Evolutionary conservation across 306 rosid species (phyloP).

Genomic region (Astragalus membranaceus): DNA sequence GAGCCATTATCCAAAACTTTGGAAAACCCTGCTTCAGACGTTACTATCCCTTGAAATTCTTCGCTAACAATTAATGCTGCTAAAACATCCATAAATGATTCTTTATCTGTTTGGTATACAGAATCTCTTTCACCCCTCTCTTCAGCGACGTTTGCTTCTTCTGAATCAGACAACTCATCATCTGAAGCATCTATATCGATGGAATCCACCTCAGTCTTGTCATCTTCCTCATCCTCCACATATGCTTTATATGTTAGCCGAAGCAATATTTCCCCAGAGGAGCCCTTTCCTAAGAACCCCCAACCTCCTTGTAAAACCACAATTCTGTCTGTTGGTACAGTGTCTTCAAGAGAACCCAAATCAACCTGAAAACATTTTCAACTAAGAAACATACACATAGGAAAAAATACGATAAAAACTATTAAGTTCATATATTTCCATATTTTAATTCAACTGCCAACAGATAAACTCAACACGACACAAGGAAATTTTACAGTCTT

Average conservation of each 20-base stretch:
- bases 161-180: slow-evolving; percentile 75
- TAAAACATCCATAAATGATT: slow-evolving; percentile 89
- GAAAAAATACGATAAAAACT: neutral
- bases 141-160: slow-evolving; percentile 32
- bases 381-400: slow-evolving; percentile 5
- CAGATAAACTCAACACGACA: neutral
- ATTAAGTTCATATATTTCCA: neutral
- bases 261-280: slow-evolving; percentile 86
- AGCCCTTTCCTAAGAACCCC: slow-evolving; percentile 64
- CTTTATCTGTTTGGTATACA: slow-evolving; percentile 43
- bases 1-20: slow-evolving; percentile 48
- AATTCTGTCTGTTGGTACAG: slow-evolving; percentile 96
- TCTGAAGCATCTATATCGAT: slow-evolving; percentile 63
- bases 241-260: slow-evolving; percentile 95
- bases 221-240: slow-evolving; percentile 99
- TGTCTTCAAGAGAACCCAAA: slow-evolving; percentile 85
- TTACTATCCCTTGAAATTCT: slow-evolving; percentile 94
- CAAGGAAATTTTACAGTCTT: neutral
- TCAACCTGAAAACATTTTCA: slow-evolving; percentile 55
- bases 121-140: slow-evolving; percentile 30
- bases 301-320: slow-evolving; percentile 75
- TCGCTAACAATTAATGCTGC: slow-evolving; percentile 95
- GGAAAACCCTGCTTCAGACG: slow-evolving; percentile 60
- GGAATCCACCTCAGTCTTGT: slow-evolving; percentile 38
- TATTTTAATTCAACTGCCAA: neutral